phyloP scores from a whole-genome alignment of 495 filamentous ascomycete species.

The Tuber magnatum region DNA sequence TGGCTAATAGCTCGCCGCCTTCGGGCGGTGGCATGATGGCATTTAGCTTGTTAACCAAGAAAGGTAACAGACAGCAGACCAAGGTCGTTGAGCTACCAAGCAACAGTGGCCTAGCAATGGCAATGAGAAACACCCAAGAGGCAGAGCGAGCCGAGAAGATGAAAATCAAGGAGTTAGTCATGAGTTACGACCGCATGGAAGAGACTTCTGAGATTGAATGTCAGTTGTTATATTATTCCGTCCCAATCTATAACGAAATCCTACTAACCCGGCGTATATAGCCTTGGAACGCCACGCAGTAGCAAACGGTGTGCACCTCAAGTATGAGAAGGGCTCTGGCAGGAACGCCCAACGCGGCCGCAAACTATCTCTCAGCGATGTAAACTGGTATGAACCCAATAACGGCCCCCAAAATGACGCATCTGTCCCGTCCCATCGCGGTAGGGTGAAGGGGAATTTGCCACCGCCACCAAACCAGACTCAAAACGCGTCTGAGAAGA shows the following conservation, averaged over 20 bases:
- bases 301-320: constrained; percentile 36
- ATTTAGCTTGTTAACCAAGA: constrained; percentile 92
- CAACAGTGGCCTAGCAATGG: constrained; percentile 87
- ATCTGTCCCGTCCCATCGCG: not conserved
- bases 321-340: constrained; percentile 51
- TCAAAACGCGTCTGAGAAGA: not conserved
- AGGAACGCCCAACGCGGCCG: constrained; percentile 75
- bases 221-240: constrained; percentile 43
- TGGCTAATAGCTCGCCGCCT: constrained; percentile 35
- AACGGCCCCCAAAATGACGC: not conserved
- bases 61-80: constrained; percentile 90
- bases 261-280: constrained; percentile 41
- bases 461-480: not conserved
- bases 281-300: constrained; percentile 34
- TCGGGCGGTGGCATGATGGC: constrained; percentile 64
- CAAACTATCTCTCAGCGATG: constrained; percentile 89
- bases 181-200: constrained; percentile 87
- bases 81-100: constrained; percentile 90
- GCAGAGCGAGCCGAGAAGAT: constrained; percentile 94
- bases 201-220: constrained; percentile 66
- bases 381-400: constrained; percentile 71
- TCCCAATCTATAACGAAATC: constrained; percentile 45
- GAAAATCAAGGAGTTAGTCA: constrained; percentile 92
- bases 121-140: constrained; percentile 90
- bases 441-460: not conserved